Evolutionary conservation across 2,329 filamentous ascomycete genomes (phyloP), one percentile per base, ranked within the genome.

Genomic region (Sarocladium strictum): DNA sequence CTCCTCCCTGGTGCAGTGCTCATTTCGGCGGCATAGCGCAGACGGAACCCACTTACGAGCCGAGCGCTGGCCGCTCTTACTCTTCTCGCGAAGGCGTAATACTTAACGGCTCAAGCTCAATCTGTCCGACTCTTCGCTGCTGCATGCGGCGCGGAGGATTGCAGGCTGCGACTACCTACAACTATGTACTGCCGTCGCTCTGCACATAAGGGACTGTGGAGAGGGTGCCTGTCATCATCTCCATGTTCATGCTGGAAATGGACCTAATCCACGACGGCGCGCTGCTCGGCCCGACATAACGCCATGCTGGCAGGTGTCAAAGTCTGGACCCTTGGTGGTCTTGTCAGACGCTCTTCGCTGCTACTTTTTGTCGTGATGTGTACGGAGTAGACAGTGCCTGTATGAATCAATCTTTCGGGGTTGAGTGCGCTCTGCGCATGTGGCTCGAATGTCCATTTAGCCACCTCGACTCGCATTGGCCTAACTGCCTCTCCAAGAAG

Each of bases 211-310:
- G 17, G 17, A 17, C n/a, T 43, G 38, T 43, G 38, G 38, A 43
- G 38, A 43, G 38, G 17, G 19, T 21, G 38, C 38, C 9, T 19
- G 23, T 10, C 6, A 9, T 43, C 38, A 23, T 47, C 24, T 47
- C 23, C 43, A 29, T 14, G 23, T 27, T 17, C 17, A 23, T 47
- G 43, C 12, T 47, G 43, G 23, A 11, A 17, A 27, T 27, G 43
- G 21, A 17, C 24, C 23, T 11, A 12, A 47, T 29, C 11, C 43
- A 47, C 43, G 43, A 24, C 43, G 43, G 24, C 43, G 21, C 43
- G 43, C 21, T n/a, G 43, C 43, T 47, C 43, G 43, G 43, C 43
- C 43, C 43, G 43, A 47, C 43, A 47, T 27, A 47, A 47, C 43
- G 43, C 43, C 43, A 12, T n/a, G 10, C 5, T 17, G 24, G 43